Base-by-base conservation (phyloP, 257 asterid species). In the Solanum commersonii region DNA sequence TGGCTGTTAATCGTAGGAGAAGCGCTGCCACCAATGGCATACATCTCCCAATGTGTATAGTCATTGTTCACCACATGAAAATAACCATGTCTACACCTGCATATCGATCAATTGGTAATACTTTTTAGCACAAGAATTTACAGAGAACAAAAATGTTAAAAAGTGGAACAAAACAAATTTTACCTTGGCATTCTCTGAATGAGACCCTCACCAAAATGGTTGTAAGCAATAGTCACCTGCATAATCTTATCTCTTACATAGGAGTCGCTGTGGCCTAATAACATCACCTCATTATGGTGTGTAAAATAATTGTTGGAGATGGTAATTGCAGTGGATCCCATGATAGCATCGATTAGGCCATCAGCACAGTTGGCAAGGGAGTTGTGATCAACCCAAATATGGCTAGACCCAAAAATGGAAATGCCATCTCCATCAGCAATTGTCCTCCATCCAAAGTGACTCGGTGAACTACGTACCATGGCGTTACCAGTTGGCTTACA, bases 21-120 rank as follows among this genome's bases (percentile, higher is more conserved):
- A n/a, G 98, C 99, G 83, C 99, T 96, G 73, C 99, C 99, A 84
- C 99, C 98, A 73, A 96, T 96, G 5, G 99, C 99, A 88, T 96
- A 96, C 99, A 96, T 95, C 85, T 89, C 91, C 99, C 99, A 96
- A 38, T 93, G 94, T 70, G 99, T 96, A 89, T 96, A 95, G 91
- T 95, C 99, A 87, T 96, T 95, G 94, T 95, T 96, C 76, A 95
- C 99, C 68, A 95, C 96, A 88, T 96, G 99, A 89, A 96, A 95
- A 88, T 96, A 93, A 20, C 99, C 98, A 91, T 95, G 98, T 83
- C 99, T 93, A 70, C 99, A 96, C 95, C 99, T 95, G 95, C 90
- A 86, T 15, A 72, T 40, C 33, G n/a, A 49, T 70, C 13, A 52
- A 76, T 49, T 35, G 40, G 22, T 52, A 67, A 40, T 38, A 20